Evolutionary conservation across 2,329 filamentous ascomycete species (phyloP).

Genomic region (Penicillium sp.): DNA sequence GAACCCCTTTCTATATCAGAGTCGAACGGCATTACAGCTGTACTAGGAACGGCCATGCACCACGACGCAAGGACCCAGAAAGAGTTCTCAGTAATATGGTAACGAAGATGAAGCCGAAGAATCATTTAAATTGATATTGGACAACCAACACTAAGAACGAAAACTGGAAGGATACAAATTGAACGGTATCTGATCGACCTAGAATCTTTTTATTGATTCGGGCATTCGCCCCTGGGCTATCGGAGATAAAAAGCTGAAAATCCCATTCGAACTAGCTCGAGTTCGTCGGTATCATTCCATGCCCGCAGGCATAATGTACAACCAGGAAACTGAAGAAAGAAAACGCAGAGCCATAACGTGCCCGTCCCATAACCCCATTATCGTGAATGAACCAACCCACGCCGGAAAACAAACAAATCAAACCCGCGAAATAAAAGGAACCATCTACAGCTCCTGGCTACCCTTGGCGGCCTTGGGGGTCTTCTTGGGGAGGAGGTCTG

Average conservation of each 20-base stretch:
- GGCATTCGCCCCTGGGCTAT: constrained; percentile 19
- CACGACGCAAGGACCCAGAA: no score
- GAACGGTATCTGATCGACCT: constrained; percentile 16
- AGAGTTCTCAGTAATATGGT: not conserved
- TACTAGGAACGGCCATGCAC: no score
- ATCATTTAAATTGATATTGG: not conserved
- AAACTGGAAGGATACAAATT: not conserved
- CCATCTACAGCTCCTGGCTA: constrained; percentile 87
- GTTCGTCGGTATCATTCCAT: constrained; percentile 49
- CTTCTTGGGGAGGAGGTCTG: constrained; percentile 99
- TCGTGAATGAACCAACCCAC: constrained; percentile 68
- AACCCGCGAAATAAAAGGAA: constrained; percentile 50
- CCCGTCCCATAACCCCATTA: constrained; percentile 71
- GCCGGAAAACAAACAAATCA: constrained; percentile 65
- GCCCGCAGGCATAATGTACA: constrained; percentile 64
- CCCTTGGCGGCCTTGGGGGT: constrained; percentile 92
- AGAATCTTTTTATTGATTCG: constrained; percentile 29
- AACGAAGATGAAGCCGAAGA: not conserved
- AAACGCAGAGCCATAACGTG: constrained; percentile 57
- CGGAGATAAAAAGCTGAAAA: constrained; percentile 25
- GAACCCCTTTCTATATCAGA: not conserved
- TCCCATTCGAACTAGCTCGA: constrained; percentile 33
- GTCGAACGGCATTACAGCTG: no score
- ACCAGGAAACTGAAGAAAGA: constrained; percentile 52
- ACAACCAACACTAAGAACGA: no score